These are phyloP conservation scores for Dimargaris cristalligena DNA, from an alignment of 192 early-diverging fungal species.

Conservation along the genomic window DNA sequence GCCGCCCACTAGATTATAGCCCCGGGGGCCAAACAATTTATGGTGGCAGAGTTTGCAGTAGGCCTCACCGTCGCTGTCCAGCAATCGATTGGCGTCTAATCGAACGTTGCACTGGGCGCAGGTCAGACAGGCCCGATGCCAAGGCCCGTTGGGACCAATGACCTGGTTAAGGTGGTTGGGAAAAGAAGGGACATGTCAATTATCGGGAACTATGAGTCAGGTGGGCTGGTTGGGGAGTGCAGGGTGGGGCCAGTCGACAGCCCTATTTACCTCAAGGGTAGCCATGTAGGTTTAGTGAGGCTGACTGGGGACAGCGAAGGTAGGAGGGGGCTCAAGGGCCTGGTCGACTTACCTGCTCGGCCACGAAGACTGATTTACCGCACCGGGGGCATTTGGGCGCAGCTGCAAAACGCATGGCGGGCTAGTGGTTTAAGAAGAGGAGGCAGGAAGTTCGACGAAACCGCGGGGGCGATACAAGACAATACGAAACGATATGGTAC, in stretches of 20 bases:
- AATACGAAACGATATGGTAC: too few species aligned
- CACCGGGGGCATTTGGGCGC: slow-evolving; percentile 30
- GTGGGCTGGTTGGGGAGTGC: not conserved
- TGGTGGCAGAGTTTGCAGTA: slow-evolving; percentile 27
- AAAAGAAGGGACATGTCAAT: too few species aligned
- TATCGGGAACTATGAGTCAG: not conserved
- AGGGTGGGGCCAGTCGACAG: too few species aligned
- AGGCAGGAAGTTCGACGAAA: too few species aligned
- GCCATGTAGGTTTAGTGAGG: too few species aligned
- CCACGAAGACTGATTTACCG: slow-evolving; percentile 26
- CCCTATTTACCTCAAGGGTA: too few species aligned
- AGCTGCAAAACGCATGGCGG: slow-evolving; percentile 13
- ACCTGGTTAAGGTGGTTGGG: slow-evolving; percentile 8
- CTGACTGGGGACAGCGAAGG: too few species aligned
- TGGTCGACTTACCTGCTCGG: slow-evolving; percentile 23
- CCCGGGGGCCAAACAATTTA: slow-evolving; percentile 16
- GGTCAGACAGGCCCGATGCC: slow-evolving; percentile 30
- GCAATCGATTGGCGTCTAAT: slow-evolving; percentile 23
- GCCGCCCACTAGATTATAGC: slow-evolving; percentile 5
- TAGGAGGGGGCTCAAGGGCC: not conserved
- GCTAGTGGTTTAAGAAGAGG: too few species aligned
- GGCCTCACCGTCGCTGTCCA: slow-evolving; percentile 30
- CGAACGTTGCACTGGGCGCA: slow-evolving; percentile 26
- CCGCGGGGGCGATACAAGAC: too few species aligned
- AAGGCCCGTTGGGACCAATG: slow-evolving; percentile 27